Conservation (phyloP, 495 filamentous ascomycete genomes). For the Talaromyces stipitatus region DNA sequence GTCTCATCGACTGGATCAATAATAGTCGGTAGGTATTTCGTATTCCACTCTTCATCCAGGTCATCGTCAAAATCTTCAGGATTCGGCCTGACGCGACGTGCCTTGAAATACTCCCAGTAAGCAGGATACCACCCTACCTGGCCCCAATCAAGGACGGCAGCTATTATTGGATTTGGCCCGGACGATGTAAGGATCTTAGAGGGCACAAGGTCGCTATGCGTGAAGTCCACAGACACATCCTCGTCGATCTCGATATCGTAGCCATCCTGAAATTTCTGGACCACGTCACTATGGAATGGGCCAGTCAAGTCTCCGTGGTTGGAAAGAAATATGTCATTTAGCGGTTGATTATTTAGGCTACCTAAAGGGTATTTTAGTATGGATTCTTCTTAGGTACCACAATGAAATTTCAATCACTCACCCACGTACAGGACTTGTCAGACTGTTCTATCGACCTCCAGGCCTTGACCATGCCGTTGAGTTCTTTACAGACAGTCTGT, state of each 20-base stretch:
- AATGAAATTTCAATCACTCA: slow-evolving; percentile 12
- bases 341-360: slow-evolving; percentile 14
- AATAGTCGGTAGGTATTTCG: slow-evolving; percentile 16
- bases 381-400: slow-evolving; percentile 1
- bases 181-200: slow-evolving; percentile 29
- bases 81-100: slow-evolving; percentile 10
- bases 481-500: slow-evolving; percentile 28
- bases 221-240: slow-evolving; percentile 18
- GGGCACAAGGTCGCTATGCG: slow-evolving; percentile 31
- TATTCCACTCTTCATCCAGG: slow-evolving; percentile 16
- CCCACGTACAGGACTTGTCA: slow-evolving; percentile 24
- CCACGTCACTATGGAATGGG: slow-evolving; percentile 17
- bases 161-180: slow-evolving; percentile 17
- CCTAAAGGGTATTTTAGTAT: slow-evolving; percentile 9
- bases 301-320: slow-evolving; percentile 11
- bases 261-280: slow-evolving; percentile 17
- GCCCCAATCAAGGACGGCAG: slow-evolving; percentile 33
- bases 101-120: slow-evolving; percentile 41
- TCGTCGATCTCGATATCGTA: slow-evolving; percentile 15
- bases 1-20: slow-evolving; percentile 17
- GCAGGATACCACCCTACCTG: slow-evolving; percentile 38
- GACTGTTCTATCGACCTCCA: slow-evolving; percentile 22
- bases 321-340: slow-evolving; percentile 16
- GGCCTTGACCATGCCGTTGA: slow-evolving; percentile 19
- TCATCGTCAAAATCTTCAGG: slow-evolving; percentile 13